phyloP scores from a whole-genome alignment of 208 protist genomes.

The Trypanosoma brucei region DNA sequence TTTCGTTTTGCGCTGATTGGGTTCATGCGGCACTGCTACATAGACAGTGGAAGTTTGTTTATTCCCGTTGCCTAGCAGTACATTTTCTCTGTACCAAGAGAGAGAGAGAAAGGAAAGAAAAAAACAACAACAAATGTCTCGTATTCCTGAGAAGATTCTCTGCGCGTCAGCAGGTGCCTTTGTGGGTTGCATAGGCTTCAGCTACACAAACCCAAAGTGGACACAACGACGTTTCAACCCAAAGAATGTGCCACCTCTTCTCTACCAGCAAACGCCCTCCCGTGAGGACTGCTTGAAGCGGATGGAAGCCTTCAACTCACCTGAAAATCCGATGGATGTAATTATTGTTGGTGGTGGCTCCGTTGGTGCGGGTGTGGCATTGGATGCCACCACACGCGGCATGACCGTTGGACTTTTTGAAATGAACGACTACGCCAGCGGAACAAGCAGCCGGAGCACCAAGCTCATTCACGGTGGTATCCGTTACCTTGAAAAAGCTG shows the following conservation, averaged over 20 bases:
- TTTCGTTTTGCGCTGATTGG: too few relatives aligned
- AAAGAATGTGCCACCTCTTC: slow-evolving; percentile 33
- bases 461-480: slow-evolving; percentile 97
- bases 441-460: slow-evolving; percentile 92
- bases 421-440: slow-evolving; percentile 94
- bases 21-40: too few relatives aligned
- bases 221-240: slow-evolving; percentile 72
- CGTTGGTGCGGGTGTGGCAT: slow-evolving; percentile 88
- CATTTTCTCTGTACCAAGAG: background rate
- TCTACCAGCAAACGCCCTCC: slow-evolving; percentile 36
- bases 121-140: background rate
- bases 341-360: slow-evolving; percentile 95
- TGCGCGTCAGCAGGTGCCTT: slow-evolving; percentile 35
- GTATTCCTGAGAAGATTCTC: slow-evolving; percentile 25
- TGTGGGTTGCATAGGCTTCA: slow-evolving; percentile 53
- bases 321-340: slow-evolving; percentile 84
- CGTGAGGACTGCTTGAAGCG: slow-evolving; percentile 51
- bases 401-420: slow-evolving; percentile 92
- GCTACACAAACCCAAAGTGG: slow-evolving; percentile 73
- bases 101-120: background rate
- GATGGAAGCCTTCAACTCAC: slow-evolving; percentile 36
- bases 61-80: too few relatives aligned
- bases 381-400: slow-evolving; percentile 93
- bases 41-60: too few relatives aligned
- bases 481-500: slow-evolving; percentile 93